Evolutionary conservation across 2,329 filamentous ascomycete species (phyloP).

Genomic region (Magnaporthiopsis incrustans): DNA sequence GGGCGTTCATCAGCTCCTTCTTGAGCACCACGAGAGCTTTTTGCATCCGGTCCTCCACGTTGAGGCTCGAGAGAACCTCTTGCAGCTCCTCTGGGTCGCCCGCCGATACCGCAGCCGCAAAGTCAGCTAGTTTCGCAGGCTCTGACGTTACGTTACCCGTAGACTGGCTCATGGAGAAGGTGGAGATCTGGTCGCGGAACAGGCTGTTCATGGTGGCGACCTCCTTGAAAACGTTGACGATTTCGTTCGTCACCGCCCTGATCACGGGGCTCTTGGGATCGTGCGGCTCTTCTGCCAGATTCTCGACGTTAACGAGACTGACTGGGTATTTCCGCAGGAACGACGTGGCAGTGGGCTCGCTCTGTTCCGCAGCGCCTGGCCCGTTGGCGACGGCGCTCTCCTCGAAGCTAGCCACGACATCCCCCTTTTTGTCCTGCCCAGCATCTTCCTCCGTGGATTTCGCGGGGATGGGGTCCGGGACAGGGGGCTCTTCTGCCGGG

Average conservation of each 20-base stretch:
- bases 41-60: constrained; percentile 85
- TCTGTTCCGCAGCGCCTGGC: constrained; percentile 38
- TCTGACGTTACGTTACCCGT: constrained; percentile 93
- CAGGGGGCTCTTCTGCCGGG: constrained; percentile 34
- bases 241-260: constrained; percentile 89
- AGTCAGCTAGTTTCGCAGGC: constrained; percentile 90
- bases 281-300: constrained; percentile 78
- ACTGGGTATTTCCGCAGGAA: constrained; percentile 89
- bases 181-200: constrained; percentile 95
- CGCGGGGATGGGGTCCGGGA: constrained; percentile 51
- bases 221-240: constrained; percentile 98
- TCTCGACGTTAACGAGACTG: constrained; percentile 92
- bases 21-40: constrained; percentile 90
- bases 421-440: constrained; percentile 66
- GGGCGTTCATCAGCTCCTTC: constrained; percentile 97
- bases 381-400: constrained; percentile 62
- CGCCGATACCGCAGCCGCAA: constrained; percentile 92
- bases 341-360: constrained; percentile 67
- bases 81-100: constrained; percentile 89
- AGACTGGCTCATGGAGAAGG: constrained; percentile 91
- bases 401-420: constrained; percentile 95
- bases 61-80: constrained; percentile 78
- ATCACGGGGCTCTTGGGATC: constrained; percentile 87
- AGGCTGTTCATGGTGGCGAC: constrained; percentile 88
- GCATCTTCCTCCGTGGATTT: constrained; percentile 46